These are phyloP conservation scores for Talaromyces sp. DNA, from an alignment of 2,329 filamentous ascomycete species.

Conservation along the genomic window DNA sequence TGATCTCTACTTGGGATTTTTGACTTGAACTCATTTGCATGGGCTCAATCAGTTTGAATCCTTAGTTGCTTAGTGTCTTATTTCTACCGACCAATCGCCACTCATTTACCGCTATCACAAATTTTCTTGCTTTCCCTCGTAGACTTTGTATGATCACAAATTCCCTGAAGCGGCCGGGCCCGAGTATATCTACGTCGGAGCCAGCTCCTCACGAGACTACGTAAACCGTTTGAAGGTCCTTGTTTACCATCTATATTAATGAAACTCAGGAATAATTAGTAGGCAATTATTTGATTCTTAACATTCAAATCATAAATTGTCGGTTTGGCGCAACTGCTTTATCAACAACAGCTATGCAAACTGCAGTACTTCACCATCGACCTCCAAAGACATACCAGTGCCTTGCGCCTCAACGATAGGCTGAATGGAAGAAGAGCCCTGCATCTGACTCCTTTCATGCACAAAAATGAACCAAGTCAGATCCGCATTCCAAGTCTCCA, in stretches of 20 bases:
- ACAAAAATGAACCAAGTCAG: conserved; percentile 46
- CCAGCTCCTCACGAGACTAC: too few species aligned
- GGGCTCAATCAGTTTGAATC: conserved; percentile 1
- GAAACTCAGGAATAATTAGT: too few species aligned
- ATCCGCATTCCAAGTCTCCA: conserved; percentile 47
- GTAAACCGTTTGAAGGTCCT: too few species aligned
- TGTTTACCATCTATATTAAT: too few species aligned
- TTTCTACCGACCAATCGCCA: conserved; percentile 25
- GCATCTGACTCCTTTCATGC: conserved; percentile 17
- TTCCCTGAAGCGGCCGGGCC: too few species aligned
- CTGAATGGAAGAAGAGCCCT: neutral
- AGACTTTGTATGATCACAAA: neutral
- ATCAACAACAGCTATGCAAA: conserved; percentile 37
- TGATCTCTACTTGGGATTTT: neutral
- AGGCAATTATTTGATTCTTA: too few species aligned
- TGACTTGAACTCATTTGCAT: neutral
- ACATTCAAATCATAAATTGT: too few species aligned
- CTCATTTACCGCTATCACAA: conserved; percentile 16
- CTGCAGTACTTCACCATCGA: conserved; percentile 19
- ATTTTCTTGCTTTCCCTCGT: neutral
- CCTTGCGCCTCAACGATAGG: neutral
- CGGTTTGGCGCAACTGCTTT: too few species aligned
- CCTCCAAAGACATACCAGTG: conserved; percentile 33
- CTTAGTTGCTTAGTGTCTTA: conserved; percentile 2
- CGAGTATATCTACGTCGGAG: too few species aligned